Base-by-base conservation (phyloP, 768 basidiomycete genomes). In the Russula olivacea region DNA sequence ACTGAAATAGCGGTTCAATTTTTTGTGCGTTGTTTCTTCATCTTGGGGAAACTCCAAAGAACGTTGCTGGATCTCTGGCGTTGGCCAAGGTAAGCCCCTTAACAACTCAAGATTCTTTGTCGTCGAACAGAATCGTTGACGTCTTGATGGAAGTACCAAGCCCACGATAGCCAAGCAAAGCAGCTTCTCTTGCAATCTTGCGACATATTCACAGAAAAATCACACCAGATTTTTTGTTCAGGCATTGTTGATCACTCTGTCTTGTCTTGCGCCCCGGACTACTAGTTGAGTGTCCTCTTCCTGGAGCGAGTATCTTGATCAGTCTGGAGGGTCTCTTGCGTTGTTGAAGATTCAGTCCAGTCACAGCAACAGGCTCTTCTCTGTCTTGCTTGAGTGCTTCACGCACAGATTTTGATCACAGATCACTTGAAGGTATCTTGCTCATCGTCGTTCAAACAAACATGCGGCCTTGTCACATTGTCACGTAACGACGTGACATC, bases 401-500 rank as follows among this genome's bases (percentile, higher is more conserved):
- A 60, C 30, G 58, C 58, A 60, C 53, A 51, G 47, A 32, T 43
- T 21, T 64, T 56, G 63, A 51, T 60, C 49, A 50, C 54, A 60
- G 58, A 41, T 59, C 36, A 23, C 59, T 64, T 64, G 63, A 64
- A 55, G 54, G 54, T 55, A 48, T 60, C 58, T 64, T 64, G 63
- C 58, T 64, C 53, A 48, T 50, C 15, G 63, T 60, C 54, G 63
- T 60, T 64, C 59, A 55, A 50, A 48, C 58, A 60, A 40, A 60
- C 63, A 60, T 51, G 58, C 10, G 59, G 41, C 53, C 59, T 34
- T 55, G 63, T 64, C 63, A 64, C 63, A 43, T 19, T 60, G 63
- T 64, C 63, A 64, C 63, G 63, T 60, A 55, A 51, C 32, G 32
- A 56, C 58, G 63, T 64, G 63, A 64, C 59, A 60, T 60, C 41